Conservation (phyloP, 805 yeast species). For the Brettanomyces naardenensis region DNA sequence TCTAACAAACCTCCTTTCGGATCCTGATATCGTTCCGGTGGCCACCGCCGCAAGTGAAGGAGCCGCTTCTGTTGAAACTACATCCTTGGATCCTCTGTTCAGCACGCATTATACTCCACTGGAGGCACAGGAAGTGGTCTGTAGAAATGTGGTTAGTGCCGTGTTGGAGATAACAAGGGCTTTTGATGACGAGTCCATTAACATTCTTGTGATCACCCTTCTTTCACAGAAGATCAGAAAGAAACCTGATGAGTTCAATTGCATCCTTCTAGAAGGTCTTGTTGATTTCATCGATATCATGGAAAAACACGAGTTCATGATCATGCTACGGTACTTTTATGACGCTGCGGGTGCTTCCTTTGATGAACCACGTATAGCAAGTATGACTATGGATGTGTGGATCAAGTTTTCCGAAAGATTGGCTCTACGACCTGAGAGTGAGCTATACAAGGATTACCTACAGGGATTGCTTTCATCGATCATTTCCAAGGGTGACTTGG, state of each 20-base stretch:
- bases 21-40: constrained; percentile 22
- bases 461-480: constrained; percentile 59
- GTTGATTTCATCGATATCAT: constrained; percentile 54
- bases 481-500: constrained; percentile 73
- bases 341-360: constrained; percentile 38
- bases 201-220: constrained; percentile 72
- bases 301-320: constrained; percentile 57
- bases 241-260: constrained; percentile 44
- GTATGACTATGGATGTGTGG: constrained; percentile 36
- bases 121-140: constrained; percentile 29
- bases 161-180: constrained; percentile 56
- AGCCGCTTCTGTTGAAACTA: constrained; percentile 17
- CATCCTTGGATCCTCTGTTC: constrained; percentile 6
- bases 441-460: constrained; percentile 50
- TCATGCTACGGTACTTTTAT: constrained; percentile 52
- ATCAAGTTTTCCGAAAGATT: constrained; percentile 31
- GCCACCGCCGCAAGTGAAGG: constrained; percentile 16
- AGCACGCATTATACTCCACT: constrained; percentile 12
- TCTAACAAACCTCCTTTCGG: constrained; percentile 59
- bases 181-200: constrained; percentile 64
- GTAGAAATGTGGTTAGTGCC: constrained; percentile 62
- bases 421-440: constrained; percentile 27
- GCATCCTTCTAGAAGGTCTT: constrained; percentile 51
- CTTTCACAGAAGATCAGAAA: constrained; percentile 63
- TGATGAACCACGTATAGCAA: constrained; percentile 23